Evolutionary conservation across 2,329 filamentous ascomycete genomes (phyloP).

Genomic region (Colletotrichum sp.): DNA sequence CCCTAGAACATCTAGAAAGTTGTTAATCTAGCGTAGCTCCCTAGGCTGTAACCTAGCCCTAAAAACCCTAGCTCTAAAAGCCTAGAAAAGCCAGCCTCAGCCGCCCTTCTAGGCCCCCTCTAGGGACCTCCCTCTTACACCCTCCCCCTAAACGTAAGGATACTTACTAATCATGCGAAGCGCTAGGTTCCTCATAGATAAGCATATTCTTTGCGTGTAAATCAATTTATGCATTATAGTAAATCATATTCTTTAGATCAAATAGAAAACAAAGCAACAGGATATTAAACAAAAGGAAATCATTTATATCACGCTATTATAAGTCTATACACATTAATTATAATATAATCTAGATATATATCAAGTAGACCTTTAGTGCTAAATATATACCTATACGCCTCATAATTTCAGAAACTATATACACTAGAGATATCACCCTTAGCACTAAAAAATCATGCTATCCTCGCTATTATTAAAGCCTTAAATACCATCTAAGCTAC

Average conservation of each 20-base stretch:
- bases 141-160: too few relatives aligned
- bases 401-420: background rate
- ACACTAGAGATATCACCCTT: background rate
- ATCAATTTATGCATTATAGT: background rate
- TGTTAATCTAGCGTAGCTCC: too few relatives aligned
- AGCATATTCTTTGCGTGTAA: background rate
- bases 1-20: too few relatives aligned
- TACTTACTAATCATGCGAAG: too few relatives aligned
- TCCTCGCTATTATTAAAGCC: background rate
- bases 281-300: background rate
- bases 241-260: background rate
- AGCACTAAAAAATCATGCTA: background rate
- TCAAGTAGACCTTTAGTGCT: background rate
- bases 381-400: background rate
- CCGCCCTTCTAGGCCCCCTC: too few relatives aligned
- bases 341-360: background rate
- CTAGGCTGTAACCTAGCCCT: too few relatives aligned
- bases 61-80: too few relatives aligned
- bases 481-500: background rate
- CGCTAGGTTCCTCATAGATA: background rate
- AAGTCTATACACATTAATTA: background rate
- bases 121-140: too few relatives aligned
- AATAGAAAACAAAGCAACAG: background rate
- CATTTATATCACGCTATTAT: background rate
- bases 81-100: too few relatives aligned